These are phyloP conservation scores for Sungouiozyma intestinalis DNA, from an alignment of 805 yeast genomes.

Conservation along the genomic window DNA sequence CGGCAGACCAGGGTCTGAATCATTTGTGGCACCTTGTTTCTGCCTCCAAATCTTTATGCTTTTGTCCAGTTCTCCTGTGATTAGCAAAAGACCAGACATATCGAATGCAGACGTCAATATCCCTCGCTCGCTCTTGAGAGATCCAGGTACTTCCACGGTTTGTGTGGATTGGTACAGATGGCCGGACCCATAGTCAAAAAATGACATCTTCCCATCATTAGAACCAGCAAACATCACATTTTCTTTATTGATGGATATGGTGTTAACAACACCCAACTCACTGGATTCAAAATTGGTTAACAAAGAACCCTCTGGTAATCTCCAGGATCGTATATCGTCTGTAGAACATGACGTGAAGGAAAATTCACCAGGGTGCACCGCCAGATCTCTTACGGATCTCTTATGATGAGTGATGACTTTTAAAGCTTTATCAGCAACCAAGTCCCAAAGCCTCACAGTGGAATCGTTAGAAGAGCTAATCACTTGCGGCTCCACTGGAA, in stretches of 20 bases:
- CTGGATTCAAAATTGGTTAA: constrained; percentile 42
- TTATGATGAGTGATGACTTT: constrained; percentile 76
- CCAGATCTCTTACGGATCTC: constrained; percentile 67
- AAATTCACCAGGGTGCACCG: constrained; percentile 55
- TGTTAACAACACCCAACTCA: constrained; percentile 45
- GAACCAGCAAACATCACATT: constrained; percentile 71
- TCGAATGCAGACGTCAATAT: constrained; percentile 68
- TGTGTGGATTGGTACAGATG: constrained; percentile 42
- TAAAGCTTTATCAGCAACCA: constrained; percentile 59
- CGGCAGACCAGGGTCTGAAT: constrained; percentile 21
- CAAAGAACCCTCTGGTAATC: constrained; percentile 64
- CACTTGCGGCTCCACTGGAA: constrained; percentile 75
- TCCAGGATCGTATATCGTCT: constrained; percentile 77
- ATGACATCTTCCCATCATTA: constrained; percentile 68
- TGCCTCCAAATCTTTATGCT: constrained; percentile 68
- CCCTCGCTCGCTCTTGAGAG: constrained; percentile 54
- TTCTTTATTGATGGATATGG: constrained; percentile 49
- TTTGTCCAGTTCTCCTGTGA: constrained; percentile 89
- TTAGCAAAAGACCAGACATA: constrained; percentile 63
- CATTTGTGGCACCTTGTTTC: constrained; percentile 26
- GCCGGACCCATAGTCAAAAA: constrained; percentile 73
- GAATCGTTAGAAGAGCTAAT: constrained; percentile 76
- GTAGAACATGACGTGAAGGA: constrained; percentile 76
- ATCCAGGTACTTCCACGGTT: constrained; percentile 59
- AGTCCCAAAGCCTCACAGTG: constrained; percentile 84